These are phyloP conservation scores for Syzygium syzygioides DNA, from an alignment of 441 rosid species.

Conservation along the genomic window DNA sequence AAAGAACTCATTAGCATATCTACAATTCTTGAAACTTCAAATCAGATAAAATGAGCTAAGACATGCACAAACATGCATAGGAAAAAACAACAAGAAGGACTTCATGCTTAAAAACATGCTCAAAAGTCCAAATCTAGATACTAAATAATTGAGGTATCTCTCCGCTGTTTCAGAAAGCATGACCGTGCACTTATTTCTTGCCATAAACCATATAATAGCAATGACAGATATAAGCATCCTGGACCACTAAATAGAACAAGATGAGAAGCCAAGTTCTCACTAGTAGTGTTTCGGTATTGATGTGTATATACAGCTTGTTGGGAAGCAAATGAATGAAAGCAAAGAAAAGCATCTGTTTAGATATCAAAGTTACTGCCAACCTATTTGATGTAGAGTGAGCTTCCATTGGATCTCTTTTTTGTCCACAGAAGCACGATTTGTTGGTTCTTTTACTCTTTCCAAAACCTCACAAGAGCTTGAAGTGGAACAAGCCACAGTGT, in stretches of 20 bases:
- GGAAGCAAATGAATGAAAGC: not conserved
- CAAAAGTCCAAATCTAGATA: not conserved
- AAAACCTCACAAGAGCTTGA: not conserved
- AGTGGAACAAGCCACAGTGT: not conserved
- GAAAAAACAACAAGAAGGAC: not conserved
- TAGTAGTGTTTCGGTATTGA: not conserved
- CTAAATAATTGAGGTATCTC: not conserved
- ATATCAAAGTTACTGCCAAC: not conserved
- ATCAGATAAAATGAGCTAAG: not conserved
- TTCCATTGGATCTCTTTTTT: conserved; percentile 14
- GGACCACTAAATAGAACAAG: not conserved
- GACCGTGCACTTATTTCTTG: not conserved
- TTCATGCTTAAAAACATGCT: not conserved
- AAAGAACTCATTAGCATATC: not conserved
- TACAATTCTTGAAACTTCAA: not conserved
- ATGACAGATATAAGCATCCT: not conserved
- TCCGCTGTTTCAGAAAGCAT: not conserved
- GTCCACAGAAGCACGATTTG: not conserved
- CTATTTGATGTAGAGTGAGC: conserved; percentile 17
- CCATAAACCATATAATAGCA: not conserved
- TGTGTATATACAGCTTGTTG: not conserved
- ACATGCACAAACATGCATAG: not conserved
- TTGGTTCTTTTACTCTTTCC: not conserved
- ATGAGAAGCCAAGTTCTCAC: not conserved
- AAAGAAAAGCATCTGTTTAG: not conserved